Evolutionary conservation across 2,329 filamentous ascomycete species (phyloP).

Genomic region (Metarhizium brunneum): DNA sequence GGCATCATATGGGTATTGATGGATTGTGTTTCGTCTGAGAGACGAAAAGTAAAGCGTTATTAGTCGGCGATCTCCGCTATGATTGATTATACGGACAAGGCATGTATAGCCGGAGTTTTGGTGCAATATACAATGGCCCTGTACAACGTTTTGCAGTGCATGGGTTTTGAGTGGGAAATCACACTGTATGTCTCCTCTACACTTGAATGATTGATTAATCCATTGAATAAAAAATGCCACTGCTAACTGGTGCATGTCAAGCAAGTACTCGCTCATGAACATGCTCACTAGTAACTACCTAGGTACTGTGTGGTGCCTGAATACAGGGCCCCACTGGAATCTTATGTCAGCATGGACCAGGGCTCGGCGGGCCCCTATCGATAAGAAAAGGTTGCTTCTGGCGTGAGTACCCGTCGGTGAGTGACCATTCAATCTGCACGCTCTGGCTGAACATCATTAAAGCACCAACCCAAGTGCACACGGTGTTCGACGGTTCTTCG

Average conservation of each 20-base stretch:
- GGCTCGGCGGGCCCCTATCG: conserved; percentile 14
- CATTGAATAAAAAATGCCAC: not conserved
- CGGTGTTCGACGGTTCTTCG: not conserved
- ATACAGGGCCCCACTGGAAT: not conserved
- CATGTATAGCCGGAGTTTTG: not conserved
- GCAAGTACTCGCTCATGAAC: no score
- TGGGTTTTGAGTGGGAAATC: not conserved
- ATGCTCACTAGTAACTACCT: not conserved
- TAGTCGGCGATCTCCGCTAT: not conserved
- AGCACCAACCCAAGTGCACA: not conserved
- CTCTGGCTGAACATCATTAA: not conserved
- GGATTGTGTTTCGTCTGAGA: not conserved
- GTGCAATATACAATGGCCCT: not conserved
- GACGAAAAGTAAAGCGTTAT: not conserved
- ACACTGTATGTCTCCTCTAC: not conserved
- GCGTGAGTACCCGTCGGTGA: conserved; percentile 7
- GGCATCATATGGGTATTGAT: conserved; percentile 34
- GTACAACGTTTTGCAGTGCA: not conserved
- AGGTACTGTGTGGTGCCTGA: not conserved
- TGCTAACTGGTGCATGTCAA: no score
- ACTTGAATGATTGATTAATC: not conserved
- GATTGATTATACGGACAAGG: not conserved
- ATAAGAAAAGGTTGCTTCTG: conserved; percentile 19
- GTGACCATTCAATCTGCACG: not conserved
- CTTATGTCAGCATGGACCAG: not conserved